Conservation (phyloP, 2,329 filamentous ascomycete genomes). For the Nannizzia gypsea region DNA sequence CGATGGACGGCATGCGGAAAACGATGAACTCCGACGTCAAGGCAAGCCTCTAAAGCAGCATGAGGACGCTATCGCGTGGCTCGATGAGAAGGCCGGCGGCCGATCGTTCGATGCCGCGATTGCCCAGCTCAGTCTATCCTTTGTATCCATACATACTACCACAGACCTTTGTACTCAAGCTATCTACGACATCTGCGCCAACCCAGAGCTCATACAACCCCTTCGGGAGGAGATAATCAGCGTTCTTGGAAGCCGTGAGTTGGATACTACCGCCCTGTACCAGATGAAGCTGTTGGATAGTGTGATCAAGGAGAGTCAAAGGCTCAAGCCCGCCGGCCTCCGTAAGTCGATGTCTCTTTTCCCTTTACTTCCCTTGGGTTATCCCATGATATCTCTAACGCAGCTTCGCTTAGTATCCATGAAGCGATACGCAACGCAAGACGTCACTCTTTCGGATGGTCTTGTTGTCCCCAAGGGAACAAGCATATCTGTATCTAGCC, state of each 20-base stretch:
- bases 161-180: conserved; percentile 18
- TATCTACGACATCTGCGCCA: conserved; percentile 15
- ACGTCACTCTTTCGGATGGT: conserved; percentile 14
- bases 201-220: conserved; percentile 8
- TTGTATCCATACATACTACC: conserved; percentile 18
- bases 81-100: conserved; percentile 18
- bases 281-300: conserved; percentile 35
- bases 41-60: conserved; percentile 9
- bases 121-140: conserved; percentile 15
- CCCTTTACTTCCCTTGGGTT: not conserved
- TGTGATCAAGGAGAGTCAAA: conserved; percentile 31
- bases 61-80: conserved; percentile 19
- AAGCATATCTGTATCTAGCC: conserved; percentile 10
- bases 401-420: conserved; percentile 5
- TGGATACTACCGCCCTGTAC: conserved; percentile 28
- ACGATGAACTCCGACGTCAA: conserved; percentile 7
- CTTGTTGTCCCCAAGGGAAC: conserved; percentile 14
- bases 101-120: conserved; percentile 15
- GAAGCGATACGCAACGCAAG: conserved; percentile 9
- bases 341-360: conserved; percentile 6
- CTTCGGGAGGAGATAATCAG: conserved; percentile 17
- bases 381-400: not conserved
- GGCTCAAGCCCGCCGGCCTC: conserved; percentile 21
- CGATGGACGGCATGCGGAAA: conserved; percentile 9
- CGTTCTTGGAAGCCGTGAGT: conserved; percentile 17